Conservation (phyloP, 345 rosid species). For the Diplotaxis tenuifolia region DNA sequence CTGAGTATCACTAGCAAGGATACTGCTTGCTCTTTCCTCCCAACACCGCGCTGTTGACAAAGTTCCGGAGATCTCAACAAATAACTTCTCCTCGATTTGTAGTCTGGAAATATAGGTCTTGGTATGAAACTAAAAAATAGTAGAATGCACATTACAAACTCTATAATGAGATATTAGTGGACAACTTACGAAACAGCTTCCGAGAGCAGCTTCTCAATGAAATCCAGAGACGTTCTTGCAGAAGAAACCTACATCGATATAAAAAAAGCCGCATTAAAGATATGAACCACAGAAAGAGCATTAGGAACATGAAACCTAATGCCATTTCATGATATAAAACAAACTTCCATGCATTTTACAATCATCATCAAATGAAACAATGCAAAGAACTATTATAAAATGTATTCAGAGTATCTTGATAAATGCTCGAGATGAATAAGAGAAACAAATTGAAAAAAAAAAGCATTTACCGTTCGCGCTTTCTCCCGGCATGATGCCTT, state of each 20-base stretch:
- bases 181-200: slow-evolving; percentile 64
- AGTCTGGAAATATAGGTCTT: slow-evolving; percentile 46
- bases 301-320: background rate
- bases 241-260: slow-evolving; percentile 50
- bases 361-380: background rate
- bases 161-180: slow-evolving; percentile 14
- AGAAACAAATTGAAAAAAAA: background rate
- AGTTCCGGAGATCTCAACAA: slow-evolving; percentile 50
- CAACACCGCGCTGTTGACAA: slow-evolving; percentile 58
- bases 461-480: slow-evolving; percentile 56
- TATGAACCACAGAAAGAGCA: slow-evolving; percentile 4
- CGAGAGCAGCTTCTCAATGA: slow-evolving; percentile 52
- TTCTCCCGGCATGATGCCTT: slow-evolving; percentile 82
- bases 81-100: slow-evolving; percentile 63
- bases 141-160: background rate
- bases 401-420: background rate
- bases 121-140: background rate
- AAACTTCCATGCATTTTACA: slow-evolving; percentile 3
- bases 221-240: slow-evolving; percentile 53
- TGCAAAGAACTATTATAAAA: background rate
- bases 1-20: slow-evolving; percentile 53
- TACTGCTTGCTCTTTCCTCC: slow-evolving; percentile 66
- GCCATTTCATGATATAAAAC: background rate
- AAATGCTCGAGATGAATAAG: background rate
- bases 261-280: slow-evolving; percentile 2